These are phyloP conservation scores for Porogramme epimiltina DNA, from an alignment of 1,284 basidiomycete species.

Conservation along the genomic window DNA sequence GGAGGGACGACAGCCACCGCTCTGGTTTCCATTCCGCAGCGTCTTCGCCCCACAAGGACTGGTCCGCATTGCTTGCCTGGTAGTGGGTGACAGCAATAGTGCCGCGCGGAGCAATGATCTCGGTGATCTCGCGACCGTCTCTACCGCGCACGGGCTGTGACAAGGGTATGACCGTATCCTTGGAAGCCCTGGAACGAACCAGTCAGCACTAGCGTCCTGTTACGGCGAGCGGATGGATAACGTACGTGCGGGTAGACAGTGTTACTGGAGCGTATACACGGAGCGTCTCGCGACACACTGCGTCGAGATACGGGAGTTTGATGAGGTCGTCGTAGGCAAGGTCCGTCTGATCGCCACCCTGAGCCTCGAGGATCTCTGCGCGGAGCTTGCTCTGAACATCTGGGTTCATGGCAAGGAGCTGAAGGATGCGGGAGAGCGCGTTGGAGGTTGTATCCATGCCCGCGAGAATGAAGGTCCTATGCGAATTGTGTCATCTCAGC, in stretches of 20 bases:
- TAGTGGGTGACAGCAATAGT: not conserved
- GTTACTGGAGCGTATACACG: slow-evolving; percentile 13
- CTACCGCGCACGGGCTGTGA: slow-evolving; percentile 10
- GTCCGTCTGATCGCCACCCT: slow-evolving; percentile 9
- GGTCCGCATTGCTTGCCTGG: slow-evolving; percentile 1
- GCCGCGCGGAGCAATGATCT: slow-evolving; percentile 11
- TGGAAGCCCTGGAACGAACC: not conserved
- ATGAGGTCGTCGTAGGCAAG: slow-evolving; percentile 12
- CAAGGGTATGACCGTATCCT: slow-evolving; percentile 17
- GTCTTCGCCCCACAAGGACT: not conserved
- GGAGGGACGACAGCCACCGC: not conserved
- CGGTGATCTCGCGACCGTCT: slow-evolving; percentile 17
- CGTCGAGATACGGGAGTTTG: slow-evolving; percentile 50
- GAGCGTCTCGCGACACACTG: slow-evolving; percentile 33
- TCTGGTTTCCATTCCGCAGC: slow-evolving; percentile 1
- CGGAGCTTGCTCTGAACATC: slow-evolving; percentile 18
- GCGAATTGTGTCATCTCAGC: rapidly evolving
- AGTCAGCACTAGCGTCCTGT: not conserved
- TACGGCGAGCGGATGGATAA: not conserved
- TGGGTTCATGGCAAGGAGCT: slow-evolving; percentile 13
- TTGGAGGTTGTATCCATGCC: slow-evolving; percentile 18
- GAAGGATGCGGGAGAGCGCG: slow-evolving; percentile 17
- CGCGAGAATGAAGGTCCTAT: slow-evolving; percentile 9
- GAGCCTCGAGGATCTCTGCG: slow-evolving; percentile 14
- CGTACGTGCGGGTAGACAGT: not conserved